These are phyloP conservation scores for Plantago coronopus DNA, from an alignment of 305 asterid genomes.

Conservation along the genomic window DNA sequence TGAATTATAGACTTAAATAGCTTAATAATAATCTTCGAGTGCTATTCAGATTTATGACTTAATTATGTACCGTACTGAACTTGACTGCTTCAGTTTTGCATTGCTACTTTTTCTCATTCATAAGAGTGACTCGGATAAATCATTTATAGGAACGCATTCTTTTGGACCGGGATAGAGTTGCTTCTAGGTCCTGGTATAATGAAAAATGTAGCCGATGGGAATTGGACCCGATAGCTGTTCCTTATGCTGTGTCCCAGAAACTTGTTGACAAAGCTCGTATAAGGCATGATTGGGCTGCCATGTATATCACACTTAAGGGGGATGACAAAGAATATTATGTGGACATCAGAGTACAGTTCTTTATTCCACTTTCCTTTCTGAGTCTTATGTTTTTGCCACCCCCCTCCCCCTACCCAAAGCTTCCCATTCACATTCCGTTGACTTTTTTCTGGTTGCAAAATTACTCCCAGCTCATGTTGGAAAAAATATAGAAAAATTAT, in stretches of 20 bases:
- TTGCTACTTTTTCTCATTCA: constrained; percentile 20
- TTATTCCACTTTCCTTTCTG: constrained; percentile 13
- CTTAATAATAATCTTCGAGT: no score
- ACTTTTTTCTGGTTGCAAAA: no score
- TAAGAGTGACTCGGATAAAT: constrained; percentile 24
- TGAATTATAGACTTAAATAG: no score
- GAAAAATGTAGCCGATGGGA: constrained; percentile 85
- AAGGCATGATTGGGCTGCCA: constrained; percentile 96
- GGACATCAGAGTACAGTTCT: constrained; percentile 62
- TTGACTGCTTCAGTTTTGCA: constrained; percentile 20
- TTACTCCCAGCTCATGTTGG: no score
- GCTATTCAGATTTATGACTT: not conserved
- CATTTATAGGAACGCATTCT: constrained; percentile 66
- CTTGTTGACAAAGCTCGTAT: constrained; percentile 84
- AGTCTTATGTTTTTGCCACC: constrained; percentile 14
- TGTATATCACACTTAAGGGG: constrained; percentile 81
- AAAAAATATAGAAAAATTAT: no score
- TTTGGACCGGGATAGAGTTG: constrained; percentile 87
- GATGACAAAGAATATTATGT: constrained; percentile 76
- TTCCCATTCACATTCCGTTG: no score
- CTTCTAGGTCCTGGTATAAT: constrained; percentile 83
- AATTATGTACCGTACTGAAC: constrained; percentile 4
- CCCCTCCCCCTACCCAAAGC: no score
- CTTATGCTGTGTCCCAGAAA: constrained; percentile 84
- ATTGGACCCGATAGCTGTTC: constrained; percentile 90